These are phyloP conservation scores for Eimeria sp. DNA, from an alignment of 169 alveolate species.

Conservation along the genomic window DNA sequence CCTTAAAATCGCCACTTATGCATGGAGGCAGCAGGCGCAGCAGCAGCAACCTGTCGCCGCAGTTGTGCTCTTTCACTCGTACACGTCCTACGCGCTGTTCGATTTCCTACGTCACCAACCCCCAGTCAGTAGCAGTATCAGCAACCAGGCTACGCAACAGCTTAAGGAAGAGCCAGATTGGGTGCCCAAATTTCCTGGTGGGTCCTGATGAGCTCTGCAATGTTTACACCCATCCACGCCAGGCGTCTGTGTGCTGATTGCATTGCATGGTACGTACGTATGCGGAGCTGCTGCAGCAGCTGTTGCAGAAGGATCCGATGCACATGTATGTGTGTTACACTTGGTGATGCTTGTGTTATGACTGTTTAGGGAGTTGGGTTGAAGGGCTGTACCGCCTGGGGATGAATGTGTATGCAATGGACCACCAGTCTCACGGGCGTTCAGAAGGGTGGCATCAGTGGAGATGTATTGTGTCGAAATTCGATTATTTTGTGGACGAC, in stretches of 20 bases:
- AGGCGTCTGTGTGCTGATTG: too few species aligned
- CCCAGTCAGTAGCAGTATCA: not conserved
- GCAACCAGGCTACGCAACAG: not conserved
- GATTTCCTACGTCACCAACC: slow-evolving; percentile 80
- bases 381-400: slow-evolving; percentile 72
- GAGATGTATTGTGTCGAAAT: slow-evolving; percentile 69
- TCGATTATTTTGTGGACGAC: slow-evolving; percentile 62
- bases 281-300: too few species aligned
- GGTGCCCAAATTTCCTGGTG: slow-evolving; percentile 64
- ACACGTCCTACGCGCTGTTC: slow-evolving; percentile 71
- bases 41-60: slow-evolving; percentile 38
- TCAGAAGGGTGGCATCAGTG: slow-evolving; percentile 73
- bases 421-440: slow-evolving; percentile 76
- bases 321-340: not conserved
- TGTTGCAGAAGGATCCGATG: too few species aligned
- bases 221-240: too few species aligned
- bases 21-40: slow-evolving; percentile 31
- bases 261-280: too few species aligned
- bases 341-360: not conserved
- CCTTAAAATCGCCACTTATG: slow-evolving; percentile 45
- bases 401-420: slow-evolving; percentile 70
- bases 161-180: not conserved
- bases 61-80: slow-evolving; percentile 68
- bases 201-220: not conserved
- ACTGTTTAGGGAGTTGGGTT: slow-evolving; percentile 70